A percentile compares a stretch with the other conserved stretches of the same genome.
Conservation (phyloP, 768 basidiomycete species). For the Naematelia aurantialba region DNA sequence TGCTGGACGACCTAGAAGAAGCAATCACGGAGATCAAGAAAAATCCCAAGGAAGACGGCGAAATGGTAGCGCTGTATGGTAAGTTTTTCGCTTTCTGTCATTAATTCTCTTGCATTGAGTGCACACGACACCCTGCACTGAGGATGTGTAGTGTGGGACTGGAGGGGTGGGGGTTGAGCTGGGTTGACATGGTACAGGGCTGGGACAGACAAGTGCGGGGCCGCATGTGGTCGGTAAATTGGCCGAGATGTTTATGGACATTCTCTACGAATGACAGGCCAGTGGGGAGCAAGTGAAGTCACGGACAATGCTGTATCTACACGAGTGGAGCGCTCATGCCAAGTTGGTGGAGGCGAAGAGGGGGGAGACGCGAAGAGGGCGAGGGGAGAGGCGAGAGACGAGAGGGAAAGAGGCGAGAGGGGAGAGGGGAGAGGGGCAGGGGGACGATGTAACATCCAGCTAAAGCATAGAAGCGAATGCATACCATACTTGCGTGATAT, state of each 20-base stretch:
- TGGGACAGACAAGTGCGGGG: slow-evolving; percentile 78
- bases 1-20: slow-evolving; percentile 79
- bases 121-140: too few relatives aligned
- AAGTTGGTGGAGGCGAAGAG: too few relatives aligned
- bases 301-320: neutral
- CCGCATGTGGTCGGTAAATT: slow-evolving; percentile 73
- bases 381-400: neutral
- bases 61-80: slow-evolving; percentile 92
- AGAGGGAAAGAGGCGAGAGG: neutral
- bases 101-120: slow-evolving; percentile 46
- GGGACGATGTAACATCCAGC: too few relatives aligned
- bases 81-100: slow-evolving; percentile 11
- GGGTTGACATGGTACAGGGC: too few relatives aligned
- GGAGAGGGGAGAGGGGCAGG: too few relatives aligned
- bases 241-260: slow-evolving; percentile 75
- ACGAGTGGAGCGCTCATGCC: neutral
- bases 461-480: too few relatives aligned
- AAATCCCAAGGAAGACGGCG: slow-evolving; percentile 50
- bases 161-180: too few relatives aligned
- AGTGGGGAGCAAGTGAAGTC: too few relatives aligned
- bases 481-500: too few relatives aligned
- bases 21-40: slow-evolving; percentile 70
- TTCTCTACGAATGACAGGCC: slow-evolving; percentile 60
- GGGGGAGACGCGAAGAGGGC: too few relatives aligned
- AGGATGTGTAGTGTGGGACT: too few relatives aligned